Conservation (phyloP, 2,329 filamentous ascomycete genomes). For the Venturia nashicola region DNA sequence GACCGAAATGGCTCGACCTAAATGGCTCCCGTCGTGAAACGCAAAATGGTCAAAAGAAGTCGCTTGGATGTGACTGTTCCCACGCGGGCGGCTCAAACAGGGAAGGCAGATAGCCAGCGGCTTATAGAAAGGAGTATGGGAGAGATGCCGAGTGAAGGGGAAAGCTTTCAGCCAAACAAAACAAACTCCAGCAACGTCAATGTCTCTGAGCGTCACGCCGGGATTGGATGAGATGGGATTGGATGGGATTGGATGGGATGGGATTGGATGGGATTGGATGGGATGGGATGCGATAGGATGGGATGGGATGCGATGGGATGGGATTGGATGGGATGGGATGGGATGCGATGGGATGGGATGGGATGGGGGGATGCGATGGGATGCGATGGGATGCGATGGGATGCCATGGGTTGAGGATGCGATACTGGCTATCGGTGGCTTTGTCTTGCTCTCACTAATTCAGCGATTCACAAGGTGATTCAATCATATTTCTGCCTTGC, state of each 20-base stretch:
- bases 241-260: too few species aligned
- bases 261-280: too few species aligned
- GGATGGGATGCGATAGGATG: too few species aligned
- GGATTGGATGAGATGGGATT: too few species aligned
- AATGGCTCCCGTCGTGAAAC: not conserved
- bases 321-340: too few species aligned
- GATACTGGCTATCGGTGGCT: not conserved
- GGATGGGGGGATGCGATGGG: too few species aligned
- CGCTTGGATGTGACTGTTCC: not conserved
- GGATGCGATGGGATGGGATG: too few species aligned
- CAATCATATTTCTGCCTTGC: not conserved
- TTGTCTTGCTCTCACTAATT: not conserved
- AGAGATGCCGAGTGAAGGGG: not conserved
- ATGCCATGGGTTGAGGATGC: too few species aligned
- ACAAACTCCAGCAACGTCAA: not conserved
- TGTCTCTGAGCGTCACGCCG: not conserved
- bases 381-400: too few species aligned
- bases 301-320: too few species aligned
- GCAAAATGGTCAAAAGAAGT: not conserved
- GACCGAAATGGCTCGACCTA: too few species aligned
- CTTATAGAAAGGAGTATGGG: not conserved
- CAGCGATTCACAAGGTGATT: not conserved
- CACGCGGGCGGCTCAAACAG: conserved; percentile 1
- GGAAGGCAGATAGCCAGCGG: not conserved
- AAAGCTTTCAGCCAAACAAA: not conserved